Evolutionary conservation across 2,329 filamentous ascomycete genomes (phyloP).

Genomic region (Penicillium hesseltinei): DNA sequence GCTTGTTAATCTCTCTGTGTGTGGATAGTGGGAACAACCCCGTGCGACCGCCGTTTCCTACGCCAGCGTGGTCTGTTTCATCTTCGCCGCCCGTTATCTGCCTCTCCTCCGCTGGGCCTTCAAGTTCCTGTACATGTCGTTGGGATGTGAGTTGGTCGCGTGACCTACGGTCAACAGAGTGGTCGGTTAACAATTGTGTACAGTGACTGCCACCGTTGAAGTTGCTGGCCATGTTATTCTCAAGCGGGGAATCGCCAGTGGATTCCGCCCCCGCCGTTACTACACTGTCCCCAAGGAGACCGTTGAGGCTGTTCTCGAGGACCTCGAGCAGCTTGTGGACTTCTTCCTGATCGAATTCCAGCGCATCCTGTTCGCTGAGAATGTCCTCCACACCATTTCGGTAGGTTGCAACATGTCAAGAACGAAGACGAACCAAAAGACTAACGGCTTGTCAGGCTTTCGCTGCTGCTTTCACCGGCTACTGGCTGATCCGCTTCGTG

Average conservation of each 20-base stretch:
- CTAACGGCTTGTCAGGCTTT: conserved; percentile 52
- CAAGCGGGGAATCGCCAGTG: conserved; percentile 58
- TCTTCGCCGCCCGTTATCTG: conserved; percentile 63
- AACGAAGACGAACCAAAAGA: neutral
- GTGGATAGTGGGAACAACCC: conserved; percentile 62
- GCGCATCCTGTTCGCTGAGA: conserved; percentile 65
- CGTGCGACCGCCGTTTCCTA: conserved; percentile 63
- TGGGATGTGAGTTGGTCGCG: conserved; percentile 53
- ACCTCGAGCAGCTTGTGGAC: conserved; percentile 64
- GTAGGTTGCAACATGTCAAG: conserved; percentile 45
- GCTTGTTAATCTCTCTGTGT: conserved; percentile 5
- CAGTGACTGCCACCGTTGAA: conserved; percentile 58
- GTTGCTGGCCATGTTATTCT: conserved; percentile 55
- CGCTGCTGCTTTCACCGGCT: conserved; percentile 56
- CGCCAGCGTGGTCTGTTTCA: conserved; percentile 55
- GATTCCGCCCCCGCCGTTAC: conserved; percentile 63
- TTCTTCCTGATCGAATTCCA: conserved; percentile 69
- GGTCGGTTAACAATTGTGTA: conserved; percentile 10
- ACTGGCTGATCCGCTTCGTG: conserved; percentile 65
- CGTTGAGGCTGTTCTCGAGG: conserved; percentile 60
- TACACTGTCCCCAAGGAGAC: conserved; percentile 65
- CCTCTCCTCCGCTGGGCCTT: conserved; percentile 62
- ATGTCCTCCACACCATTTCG: conserved; percentile 58
- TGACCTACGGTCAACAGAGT: conserved; percentile 14
- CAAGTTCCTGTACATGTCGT: conserved; percentile 58